A percentile compares a stretch with the other conserved stretches of the same genome.
phyloP scores from a whole-genome alignment of 2,329 filamentous ascomycete species.

The Sporothrix phasma region DNA sequence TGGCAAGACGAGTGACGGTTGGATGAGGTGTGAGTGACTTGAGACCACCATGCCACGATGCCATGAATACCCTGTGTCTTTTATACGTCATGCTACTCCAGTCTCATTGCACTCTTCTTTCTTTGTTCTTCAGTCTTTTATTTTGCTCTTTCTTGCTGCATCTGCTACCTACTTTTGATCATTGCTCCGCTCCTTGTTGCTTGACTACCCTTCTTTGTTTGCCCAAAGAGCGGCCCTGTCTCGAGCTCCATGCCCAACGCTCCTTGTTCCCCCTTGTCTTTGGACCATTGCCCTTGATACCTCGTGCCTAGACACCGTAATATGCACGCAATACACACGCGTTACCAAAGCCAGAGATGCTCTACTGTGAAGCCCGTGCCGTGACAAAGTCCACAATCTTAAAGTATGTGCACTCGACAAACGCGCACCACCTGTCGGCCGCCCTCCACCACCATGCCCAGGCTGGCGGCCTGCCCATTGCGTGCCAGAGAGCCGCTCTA shows the following conservation, averaged over 20 bases:
- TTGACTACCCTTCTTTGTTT: neutral
- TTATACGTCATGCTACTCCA: too few species aligned
- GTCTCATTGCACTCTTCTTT: neutral
- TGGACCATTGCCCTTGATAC: neutral
- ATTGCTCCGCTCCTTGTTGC: neutral
- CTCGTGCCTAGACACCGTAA: neutral
- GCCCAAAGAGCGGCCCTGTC: neutral
- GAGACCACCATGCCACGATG: too few species aligned
- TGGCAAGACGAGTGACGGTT: neutral
- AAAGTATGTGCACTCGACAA: neutral
- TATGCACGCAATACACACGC: neutral
- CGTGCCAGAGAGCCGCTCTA: slow-evolving; percentile 8
- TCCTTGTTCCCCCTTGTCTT: neutral
- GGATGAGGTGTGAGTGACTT: too few species aligned
- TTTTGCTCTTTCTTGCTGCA: neutral
- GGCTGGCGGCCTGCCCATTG: neutral
- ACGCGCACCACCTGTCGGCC: neutral
- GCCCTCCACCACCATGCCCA: neutral
- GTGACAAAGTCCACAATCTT: neutral
- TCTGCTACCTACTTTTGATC: neutral
- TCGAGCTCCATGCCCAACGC: neutral
- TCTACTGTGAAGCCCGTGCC: neutral
- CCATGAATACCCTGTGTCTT: neutral
- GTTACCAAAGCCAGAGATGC: neutral
- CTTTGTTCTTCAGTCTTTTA: neutral